Percentiles rank a stretch among this genome's conserved stretches.
Conservation (phyloP, 139 green algal genomes). For the Axilococcus clingmanii region DNA sequence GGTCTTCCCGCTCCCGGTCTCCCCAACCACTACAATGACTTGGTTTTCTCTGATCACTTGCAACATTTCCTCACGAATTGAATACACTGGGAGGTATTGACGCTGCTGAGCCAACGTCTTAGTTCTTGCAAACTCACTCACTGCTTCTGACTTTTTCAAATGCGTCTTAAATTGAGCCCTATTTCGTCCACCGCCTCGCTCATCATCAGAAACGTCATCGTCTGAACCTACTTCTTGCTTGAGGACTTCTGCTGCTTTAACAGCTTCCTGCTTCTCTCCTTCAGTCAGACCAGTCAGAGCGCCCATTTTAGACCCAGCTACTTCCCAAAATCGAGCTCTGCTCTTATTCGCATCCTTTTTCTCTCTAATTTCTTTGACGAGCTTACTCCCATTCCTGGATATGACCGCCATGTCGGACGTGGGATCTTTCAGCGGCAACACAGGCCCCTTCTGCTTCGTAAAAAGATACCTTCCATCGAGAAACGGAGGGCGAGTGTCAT, state of each 20-base stretch:
- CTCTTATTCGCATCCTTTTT: conserved; percentile 89
- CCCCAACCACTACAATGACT: conserved; percentile 93
- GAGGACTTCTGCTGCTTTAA: conserved; percentile 33
- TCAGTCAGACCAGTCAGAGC: conserved; percentile 83
- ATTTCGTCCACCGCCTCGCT: conserved; percentile 35
- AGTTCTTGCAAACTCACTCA: conserved; percentile 75
- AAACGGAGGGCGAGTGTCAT: conserved; percentile 96
- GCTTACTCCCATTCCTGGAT: conserved; percentile 52
- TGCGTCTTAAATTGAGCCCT: conserved; percentile 66
- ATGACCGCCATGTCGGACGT: conserved; percentile 96
- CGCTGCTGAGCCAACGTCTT: conserved; percentile 88
- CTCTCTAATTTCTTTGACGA: conserved; percentile 63
- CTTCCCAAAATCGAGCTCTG: conserved; percentile 90
- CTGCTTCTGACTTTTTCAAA: conserved; percentile 75
- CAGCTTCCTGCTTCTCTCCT: conserved; percentile 60
- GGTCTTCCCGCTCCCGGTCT: conserved; percentile 97
- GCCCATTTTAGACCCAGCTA: conserved; percentile 92
- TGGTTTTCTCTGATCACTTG: conserved; percentile 51
- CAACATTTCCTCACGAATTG: conserved; percentile 69
- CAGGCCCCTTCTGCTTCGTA: conserved; percentile 75
- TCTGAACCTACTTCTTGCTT: conserved; percentile 24
- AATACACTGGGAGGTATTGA: conserved; percentile 78
- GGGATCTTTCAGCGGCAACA: conserved; percentile 89
- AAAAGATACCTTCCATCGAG: conserved; percentile 81
- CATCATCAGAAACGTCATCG: conserved; percentile 25